Conservation (phyloP, 2,329 filamentous ascomycete genomes). For the Aspergillus ibericus region DNA sequence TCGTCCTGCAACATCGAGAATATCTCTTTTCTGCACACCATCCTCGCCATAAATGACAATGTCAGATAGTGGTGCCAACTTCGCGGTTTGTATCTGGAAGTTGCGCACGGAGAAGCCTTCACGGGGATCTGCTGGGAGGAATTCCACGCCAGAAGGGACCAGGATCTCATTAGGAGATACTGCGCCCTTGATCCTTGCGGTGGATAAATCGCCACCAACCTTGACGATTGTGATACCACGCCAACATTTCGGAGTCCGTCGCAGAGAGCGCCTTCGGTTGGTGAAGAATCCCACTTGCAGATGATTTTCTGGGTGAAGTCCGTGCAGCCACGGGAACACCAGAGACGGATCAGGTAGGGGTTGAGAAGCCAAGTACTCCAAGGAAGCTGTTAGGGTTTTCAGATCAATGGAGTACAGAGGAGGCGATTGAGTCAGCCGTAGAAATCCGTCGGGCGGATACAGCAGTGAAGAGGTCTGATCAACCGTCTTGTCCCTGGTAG, state of each 20-base stretch:
- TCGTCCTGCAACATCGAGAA: conserved; percentile 63
- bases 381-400: conserved; percentile 65
- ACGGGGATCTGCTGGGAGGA: conserved; percentile 79
- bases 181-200: conserved; percentile 80
- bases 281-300: conserved; percentile 89
- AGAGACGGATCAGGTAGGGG: conserved; percentile 79
- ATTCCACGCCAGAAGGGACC: conserved; percentile 57
- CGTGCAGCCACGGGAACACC: conserved; percentile 96
- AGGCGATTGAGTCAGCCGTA: conserved; percentile 55
- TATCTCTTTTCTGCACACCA: conserved; percentile 58
- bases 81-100: conserved; percentile 93
- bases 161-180: conserved; percentile 80
- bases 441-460: conserved; percentile 68
- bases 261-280: conserved; percentile 68
- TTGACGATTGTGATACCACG: conserved; percentile 85
- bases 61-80: conserved; percentile 83
- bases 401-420: conserved; percentile 73
- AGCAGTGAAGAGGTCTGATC: conserved; percentile 67
- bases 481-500: conserved; percentile 55
- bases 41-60: conserved; percentile 89
- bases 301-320: conserved; percentile 82
- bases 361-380: conserved; percentile 75
- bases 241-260: conserved; percentile 72
- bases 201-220: conserved; percentile 74
- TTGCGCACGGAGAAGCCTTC: conserved; percentile 95